Base-by-base conservation (phyloP, 1,139 yeast genomes). In the Taphrina flavorubra region DNA sequence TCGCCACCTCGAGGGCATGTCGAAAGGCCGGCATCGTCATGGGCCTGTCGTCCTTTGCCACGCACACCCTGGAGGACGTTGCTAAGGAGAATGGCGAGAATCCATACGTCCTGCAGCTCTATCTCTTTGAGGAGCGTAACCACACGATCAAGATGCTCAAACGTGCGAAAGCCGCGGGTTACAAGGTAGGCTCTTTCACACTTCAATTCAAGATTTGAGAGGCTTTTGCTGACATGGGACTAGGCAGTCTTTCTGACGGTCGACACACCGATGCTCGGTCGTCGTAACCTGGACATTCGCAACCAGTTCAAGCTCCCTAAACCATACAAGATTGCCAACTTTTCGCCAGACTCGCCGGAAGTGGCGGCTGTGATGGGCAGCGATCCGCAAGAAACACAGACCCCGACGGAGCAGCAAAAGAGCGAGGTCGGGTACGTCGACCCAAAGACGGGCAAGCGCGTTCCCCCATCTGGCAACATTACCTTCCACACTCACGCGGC, bases 251-350 rank as follows among this genome's bases (percentile, higher is more conserved):
- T 86, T 71, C 82, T 87, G 62, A 87, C 90, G 0, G 89, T 86
- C 7, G 90, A 87, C 77, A 87, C 89, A 1, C 89, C 90, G 6
- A 85, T 83, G 73, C 80, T 86, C 71, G 91, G 90, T 40, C 81
- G 87, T 72, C 79, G 91, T 69, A 88, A 85, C 74, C 83, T 85
- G 72, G 90, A 87, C 62, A 69, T 72, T 37, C 72, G 82, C 78
- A 78, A 81, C 78, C 71, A 81, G 78, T 80, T 84, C 78, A 78
- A 85, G 78, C 73, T 78, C 39, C 80, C 81, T 6, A 59, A 75
- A 2, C 76, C 78, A 63, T 67, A 77, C 44, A 70, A 70, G 59
- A 74, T 77, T 3, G 80, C 79, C 37, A 79, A 79, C 72, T 79
- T 78, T 70, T 70, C 72, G 25, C 70, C 40, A 72, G 57, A 60